These are phyloP conservation scores for Boletus eberwhitei DNA, from an alignment of 768 basidiomycete species.

Conservation along the genomic window DNA sequence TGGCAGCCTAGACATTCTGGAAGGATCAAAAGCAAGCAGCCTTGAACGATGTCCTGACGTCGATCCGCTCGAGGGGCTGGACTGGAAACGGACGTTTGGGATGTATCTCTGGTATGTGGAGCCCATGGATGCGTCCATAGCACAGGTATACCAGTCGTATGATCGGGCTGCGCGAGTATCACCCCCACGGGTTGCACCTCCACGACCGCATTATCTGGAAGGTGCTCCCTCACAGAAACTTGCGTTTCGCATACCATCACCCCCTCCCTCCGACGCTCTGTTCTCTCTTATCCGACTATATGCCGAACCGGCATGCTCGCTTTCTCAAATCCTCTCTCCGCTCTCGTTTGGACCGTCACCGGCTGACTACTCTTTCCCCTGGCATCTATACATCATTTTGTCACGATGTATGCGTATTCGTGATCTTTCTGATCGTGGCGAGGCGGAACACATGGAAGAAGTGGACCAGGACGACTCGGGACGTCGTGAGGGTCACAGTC, in stretches of 20 bases:
- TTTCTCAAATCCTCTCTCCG: conserved; percentile 67
- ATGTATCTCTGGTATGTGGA: conserved; percentile 87
- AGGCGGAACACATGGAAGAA: conserved; percentile 36
- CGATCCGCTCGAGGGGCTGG: conserved; percentile 66
- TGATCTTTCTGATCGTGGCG: conserved; percentile 83
- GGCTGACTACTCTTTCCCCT: conserved; percentile 79
- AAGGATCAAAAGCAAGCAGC: conserved; percentile 51
- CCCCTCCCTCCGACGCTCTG: conserved; percentile 63
- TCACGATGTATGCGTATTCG: conserved; percentile 78
- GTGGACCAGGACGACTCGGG: conserved; percentile 43
- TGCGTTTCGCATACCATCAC: conserved; percentile 42
- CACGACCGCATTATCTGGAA: conserved; percentile 59
- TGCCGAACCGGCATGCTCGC: conserved; percentile 66
- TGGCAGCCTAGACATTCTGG: conserved; percentile 64
- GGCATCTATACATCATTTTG: conserved; percentile 90
- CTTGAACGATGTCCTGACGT: conserved; percentile 54
- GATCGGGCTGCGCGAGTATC: conserved; percentile 39
- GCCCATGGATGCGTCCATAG: conserved; percentile 65
- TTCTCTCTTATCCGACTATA: conserved; percentile 80
- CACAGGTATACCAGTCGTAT: conserved; percentile 66
- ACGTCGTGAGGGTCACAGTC: conserved; percentile 70
- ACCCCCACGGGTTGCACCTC: conserved; percentile 44
- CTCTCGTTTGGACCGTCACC: conserved; percentile 72
- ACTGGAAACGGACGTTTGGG: conserved; percentile 94
- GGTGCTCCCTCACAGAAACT: conserved; percentile 19